Evolutionary conservation across 805 yeast genomes (phyloP), one percentile per base, ranked within the genome.

Genomic region (Candida hungchunana): DNA sequence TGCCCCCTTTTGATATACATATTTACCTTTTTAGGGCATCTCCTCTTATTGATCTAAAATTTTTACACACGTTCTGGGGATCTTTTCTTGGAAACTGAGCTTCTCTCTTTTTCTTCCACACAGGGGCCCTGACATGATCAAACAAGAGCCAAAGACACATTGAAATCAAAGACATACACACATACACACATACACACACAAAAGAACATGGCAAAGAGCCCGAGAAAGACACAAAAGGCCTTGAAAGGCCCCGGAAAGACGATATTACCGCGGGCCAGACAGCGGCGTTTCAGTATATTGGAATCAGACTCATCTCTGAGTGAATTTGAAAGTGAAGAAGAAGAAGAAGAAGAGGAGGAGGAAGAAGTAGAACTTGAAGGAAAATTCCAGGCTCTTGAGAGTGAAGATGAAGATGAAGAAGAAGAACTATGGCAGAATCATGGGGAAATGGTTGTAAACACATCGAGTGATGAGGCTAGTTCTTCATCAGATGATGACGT

Each of bases 401-500:
- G 63, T 9, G 55, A 47, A 17, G 47, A 52, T 29, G 60, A 59
- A 25, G 58, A 51, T 14, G 24, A 43, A n/a, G 41, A 47, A 29
- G 63, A 60, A 22, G 50, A 49, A 32, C 41, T 38, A 36, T 54
- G 50, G 59, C 48, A 34, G 45, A 53, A 41, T 16, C 52, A 55
- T 29, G 35, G 51, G 8, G 49, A 46, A 14, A 45, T 47, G 20
- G 59, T 52, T 20, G 61, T 55, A 15, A 44, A 59, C 27, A 56
- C 60, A 18, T 51, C 58, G 6, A 63, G 62, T 28, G 63, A 59
- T 19, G 63, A 59, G 32, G 59, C 54, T 23, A 68, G 67, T 15
- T 64, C 79, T 9, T 75, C 81, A 0, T 81, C 75, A 47, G 86
- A 78, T 46, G 78, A 77, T 24, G 78, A 76, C 46, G 77, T 82